These are phyloP conservation scores for Gossypium bickii DNA, from an alignment of 345 rosid genomes.

Conservation along the genomic window DNA sequence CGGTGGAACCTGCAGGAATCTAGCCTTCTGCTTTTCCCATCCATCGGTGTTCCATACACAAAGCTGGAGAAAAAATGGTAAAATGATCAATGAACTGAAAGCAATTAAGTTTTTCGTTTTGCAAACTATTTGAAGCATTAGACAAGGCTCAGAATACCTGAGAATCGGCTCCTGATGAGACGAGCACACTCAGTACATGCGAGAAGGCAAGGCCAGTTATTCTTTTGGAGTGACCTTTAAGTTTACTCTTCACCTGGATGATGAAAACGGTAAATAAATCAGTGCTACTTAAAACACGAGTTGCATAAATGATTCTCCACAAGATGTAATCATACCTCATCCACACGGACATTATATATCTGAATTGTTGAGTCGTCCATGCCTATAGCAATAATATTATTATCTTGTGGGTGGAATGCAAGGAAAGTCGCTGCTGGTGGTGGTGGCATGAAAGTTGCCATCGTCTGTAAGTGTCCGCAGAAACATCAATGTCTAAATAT, in stretches of 20 bases:
- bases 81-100: background rate
- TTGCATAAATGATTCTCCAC: background rate
- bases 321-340: conserved; percentile 51
- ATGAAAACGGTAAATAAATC: conserved; percentile 10
- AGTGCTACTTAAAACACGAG: background rate
- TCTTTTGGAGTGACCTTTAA: conserved; percentile 81
- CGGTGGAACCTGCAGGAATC: conserved; percentile 58
- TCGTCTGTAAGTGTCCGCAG: conserved; percentile 52
- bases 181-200: conserved; percentile 61
- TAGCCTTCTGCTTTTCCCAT: conserved; percentile 85
- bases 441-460: conserved; percentile 94
- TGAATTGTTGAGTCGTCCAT: conserved; percentile 92
- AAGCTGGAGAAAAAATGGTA: conserved; percentile 38
- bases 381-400: conserved; percentile 86
- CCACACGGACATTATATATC: conserved; percentile 89
- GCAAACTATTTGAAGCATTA: background rate
- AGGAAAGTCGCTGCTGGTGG: conserved; percentile 95
- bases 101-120: background rate
- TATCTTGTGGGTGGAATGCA: conserved; percentile 93
- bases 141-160: conserved; percentile 39
- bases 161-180: conserved; percentile 89
- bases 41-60: conserved; percentile 87
- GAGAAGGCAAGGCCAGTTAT: conserved; percentile 87
- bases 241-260: conserved; percentile 79
- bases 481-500: conserved; percentile 3